Conservation (phyloP, 1,139 yeast genomes). For the Geotrichum aggregatum region DNA sequence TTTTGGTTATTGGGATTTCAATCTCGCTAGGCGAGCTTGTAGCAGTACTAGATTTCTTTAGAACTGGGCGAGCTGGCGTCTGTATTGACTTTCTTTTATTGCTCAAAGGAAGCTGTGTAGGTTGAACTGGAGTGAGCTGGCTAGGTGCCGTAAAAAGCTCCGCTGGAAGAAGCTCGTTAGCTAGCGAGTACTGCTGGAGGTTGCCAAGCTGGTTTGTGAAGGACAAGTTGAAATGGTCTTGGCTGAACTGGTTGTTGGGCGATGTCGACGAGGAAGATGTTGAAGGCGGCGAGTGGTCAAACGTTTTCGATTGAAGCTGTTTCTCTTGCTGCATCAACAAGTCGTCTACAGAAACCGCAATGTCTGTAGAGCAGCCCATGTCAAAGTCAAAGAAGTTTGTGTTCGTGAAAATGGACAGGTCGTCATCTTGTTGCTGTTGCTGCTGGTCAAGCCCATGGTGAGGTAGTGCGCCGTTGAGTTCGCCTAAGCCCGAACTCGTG, state of each 20-base stretch:
- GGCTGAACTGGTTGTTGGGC: background rate
- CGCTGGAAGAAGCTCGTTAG: constrained; percentile 17
- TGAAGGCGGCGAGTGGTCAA: constrained; percentile 24
- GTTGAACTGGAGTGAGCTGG: background rate
- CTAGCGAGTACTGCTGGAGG: constrained; percentile 19
- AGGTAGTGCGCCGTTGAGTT: background rate
- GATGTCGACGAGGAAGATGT: constrained; percentile 3
- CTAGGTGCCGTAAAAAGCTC: background rate
- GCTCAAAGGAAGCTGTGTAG: background rate
- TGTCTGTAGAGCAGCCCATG: constrained; percentile 43
- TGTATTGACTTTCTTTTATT: background rate
- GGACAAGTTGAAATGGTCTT: constrained; percentile 5
- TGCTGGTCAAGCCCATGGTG: background rate
- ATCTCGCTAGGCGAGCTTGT: background rate
- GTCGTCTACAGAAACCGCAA: constrained; percentile 42
- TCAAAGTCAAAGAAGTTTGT: constrained; percentile 46
- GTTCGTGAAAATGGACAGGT: constrained; percentile 42
- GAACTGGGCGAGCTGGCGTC: no score
- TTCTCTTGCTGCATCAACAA: constrained; percentile 41
- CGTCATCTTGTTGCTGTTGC: constrained; percentile 33
- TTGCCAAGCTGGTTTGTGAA: constrained; percentile 11
- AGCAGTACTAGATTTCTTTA: background rate
- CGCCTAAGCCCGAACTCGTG: constrained; percentile 3
- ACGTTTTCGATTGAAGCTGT: constrained; percentile 25
- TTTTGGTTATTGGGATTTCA: background rate